phyloP scores from a whole-genome alignment of 2,329 filamentous ascomycete genomes.

The Nannizziopsis barbatae region DNA sequence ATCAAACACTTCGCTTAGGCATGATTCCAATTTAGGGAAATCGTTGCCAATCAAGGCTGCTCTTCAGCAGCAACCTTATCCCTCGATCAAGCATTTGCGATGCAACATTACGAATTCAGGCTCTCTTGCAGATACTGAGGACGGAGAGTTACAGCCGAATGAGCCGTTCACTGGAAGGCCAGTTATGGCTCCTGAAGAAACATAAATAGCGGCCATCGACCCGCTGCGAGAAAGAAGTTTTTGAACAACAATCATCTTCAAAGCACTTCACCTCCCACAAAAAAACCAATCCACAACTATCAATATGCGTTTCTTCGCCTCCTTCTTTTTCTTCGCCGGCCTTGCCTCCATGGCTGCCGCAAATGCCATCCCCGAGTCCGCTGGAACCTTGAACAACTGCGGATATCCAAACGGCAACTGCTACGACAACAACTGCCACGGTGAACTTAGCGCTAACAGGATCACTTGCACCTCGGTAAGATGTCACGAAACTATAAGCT shows the following conservation, averaged over 20 bases:
- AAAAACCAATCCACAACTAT: not conserved
- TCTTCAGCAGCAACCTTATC: no score
- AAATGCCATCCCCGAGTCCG: conserved; percentile 4
- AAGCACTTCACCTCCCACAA: not conserved
- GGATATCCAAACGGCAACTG: conserved; percentile 14
- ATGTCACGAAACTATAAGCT: not conserved
- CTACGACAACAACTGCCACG: conserved; percentile 13
- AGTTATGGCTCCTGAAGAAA: no score
- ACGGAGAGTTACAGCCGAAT: no score
- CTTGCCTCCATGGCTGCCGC: conserved; percentile 9
- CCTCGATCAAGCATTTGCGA: no score
- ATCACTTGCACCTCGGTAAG: conserved; percentile 13
- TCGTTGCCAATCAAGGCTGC: no score
- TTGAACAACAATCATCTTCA: not conserved
- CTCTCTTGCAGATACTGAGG: no score
- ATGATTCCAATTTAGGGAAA: no score
- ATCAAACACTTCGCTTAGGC: no score
- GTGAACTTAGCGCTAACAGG: conserved; percentile 9
- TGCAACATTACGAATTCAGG: no score
- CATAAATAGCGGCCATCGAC: no score
- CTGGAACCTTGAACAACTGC: conserved; percentile 7
- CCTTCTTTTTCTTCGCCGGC: conserved; percentile 6
- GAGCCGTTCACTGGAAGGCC: no score
- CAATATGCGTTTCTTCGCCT: conserved; percentile 11
- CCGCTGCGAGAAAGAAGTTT: no score